Evolutionary conservation across 2,329 filamentous ascomycete species (phyloP).

Genomic region (Cordyceps cicadae): DNA sequence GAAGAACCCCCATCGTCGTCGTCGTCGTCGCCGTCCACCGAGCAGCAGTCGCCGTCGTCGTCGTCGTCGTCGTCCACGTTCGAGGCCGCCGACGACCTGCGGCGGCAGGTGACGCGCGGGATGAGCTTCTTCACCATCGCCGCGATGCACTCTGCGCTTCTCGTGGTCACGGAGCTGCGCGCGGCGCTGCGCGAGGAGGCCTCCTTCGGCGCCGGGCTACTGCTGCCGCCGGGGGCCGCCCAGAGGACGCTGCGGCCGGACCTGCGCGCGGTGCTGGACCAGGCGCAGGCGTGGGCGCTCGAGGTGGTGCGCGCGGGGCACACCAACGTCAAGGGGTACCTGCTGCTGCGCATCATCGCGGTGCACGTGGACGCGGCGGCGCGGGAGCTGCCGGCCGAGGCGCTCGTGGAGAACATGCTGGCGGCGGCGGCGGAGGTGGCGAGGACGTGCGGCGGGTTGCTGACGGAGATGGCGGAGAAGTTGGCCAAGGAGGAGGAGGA

Average conservation of each 20-base stretch:
- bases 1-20: too few relatives aligned
- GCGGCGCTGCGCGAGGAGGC: conserved; percentile 30
- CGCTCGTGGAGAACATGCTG: conserved; percentile 20
- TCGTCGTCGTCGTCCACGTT: not conserved
- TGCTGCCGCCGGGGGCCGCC: conserved; percentile 22
- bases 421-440: conserved; percentile 6
- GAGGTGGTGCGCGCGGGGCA: conserved; percentile 38
- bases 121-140: conserved; percentile 33
- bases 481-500: not conserved
- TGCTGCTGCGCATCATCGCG: conserved; percentile 32
- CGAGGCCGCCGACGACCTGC: not conserved
- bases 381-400: conserved; percentile 26
- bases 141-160: conserved; percentile 26
- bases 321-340: conserved; percentile 46
- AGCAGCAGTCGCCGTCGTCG: not conserved
- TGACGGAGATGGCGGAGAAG: conserved; percentile 8
- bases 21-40: not conserved
- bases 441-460: not conserved
- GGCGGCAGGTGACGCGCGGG: conserved; percentile 29
- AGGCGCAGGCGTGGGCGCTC: conserved; percentile 32
- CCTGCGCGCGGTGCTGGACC: conserved; percentile 32
- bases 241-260: conserved; percentile 29
- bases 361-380: conserved; percentile 35
- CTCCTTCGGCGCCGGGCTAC: too few relatives aligned
- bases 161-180: conserved; percentile 33